Evolutionary conservation across 345 rosid genomes (phyloP).

Genomic region (Citrus hindsii): DNA sequence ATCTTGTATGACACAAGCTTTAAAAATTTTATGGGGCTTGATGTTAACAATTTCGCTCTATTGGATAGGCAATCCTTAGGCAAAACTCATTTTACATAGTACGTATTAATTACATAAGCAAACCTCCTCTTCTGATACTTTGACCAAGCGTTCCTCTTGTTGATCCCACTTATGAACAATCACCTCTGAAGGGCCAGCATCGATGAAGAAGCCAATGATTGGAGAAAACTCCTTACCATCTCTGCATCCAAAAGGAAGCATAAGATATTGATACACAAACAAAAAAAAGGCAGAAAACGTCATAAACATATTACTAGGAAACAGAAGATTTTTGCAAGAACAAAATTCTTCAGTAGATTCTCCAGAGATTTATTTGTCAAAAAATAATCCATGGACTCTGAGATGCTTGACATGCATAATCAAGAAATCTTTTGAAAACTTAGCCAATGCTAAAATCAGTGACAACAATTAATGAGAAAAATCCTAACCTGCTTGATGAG

Average conservation of each 20-base stretch:
- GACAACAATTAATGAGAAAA: not conserved
- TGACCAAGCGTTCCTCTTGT: constrained; percentile 62
- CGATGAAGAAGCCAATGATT: constrained; percentile 65
- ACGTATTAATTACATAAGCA: not conserved
- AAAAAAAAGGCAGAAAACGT: not conserved
- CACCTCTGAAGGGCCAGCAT: constrained; percentile 68
- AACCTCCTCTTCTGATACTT: constrained; percentile 85
- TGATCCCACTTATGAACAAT: constrained; percentile 76
- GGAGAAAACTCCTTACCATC: constrained; percentile 90
- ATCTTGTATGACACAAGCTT: not conserved
- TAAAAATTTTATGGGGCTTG: not conserved
- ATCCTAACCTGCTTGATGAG: constrained; percentile 64
- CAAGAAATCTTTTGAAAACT: too few species aligned
- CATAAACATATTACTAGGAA: not conserved
- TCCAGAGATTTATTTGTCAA: not conserved
- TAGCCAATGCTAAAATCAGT: too few species aligned
- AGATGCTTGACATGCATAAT: too few species aligned
- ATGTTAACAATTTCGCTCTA: not conserved
- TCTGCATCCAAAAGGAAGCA: constrained; percentile 31
- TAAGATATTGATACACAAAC: not conserved
- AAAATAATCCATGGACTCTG: too few species aligned
- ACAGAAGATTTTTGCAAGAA: not conserved
- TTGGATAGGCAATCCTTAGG: not conserved
- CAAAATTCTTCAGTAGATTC: not conserved
- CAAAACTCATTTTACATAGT: not conserved